Conservation (phyloP, 345 rosid genomes). For the Balakata baccata region DNA sequence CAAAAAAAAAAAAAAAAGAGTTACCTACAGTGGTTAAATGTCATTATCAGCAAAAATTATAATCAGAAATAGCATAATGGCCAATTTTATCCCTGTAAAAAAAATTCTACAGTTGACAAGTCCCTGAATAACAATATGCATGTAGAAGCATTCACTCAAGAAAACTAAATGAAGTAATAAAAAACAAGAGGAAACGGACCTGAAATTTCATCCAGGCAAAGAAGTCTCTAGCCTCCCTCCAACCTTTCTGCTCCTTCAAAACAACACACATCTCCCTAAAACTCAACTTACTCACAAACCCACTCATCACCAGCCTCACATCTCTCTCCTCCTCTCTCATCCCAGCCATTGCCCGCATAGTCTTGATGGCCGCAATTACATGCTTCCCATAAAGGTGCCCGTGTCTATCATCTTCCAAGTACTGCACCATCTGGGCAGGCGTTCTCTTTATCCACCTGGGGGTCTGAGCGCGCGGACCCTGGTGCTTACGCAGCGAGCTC, state of each 20-base stretch:
- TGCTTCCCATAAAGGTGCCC: slow-evolving; percentile 80
- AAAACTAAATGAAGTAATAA: not conserved
- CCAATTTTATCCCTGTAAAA: not conserved
- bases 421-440: slow-evolving; percentile 89
- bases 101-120: not conserved
- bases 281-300: slow-evolving; percentile 70
- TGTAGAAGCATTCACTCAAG: not conserved
- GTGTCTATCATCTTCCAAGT: slow-evolving; percentile 64
- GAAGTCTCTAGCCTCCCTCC: slow-evolving; percentile 79
- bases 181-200: slow-evolving; percentile 31
- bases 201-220: slow-evolving; percentile 95
- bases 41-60: not conserved
- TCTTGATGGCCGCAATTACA: slow-evolving; percentile 78
- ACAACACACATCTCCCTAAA: slow-evolving; percentile 93
- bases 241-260: slow-evolving; percentile 74
- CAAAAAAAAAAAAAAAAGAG: not conserved
- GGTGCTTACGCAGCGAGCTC: slow-evolving; percentile 66
- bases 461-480: slow-evolving; percentile 65
- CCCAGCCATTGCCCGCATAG: slow-evolving; percentile 54
- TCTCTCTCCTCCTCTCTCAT: slow-evolving; percentile 46
- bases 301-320: slow-evolving; percentile 66
- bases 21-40: not conserved
- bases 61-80: not conserved
- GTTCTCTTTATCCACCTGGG: slow-evolving; percentile 84
- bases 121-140: not conserved